A percentile compares a stretch with the other conserved stretches of the same genome.
Evolutionary conservation across 108 stramenopile species (phyloP).

Genomic region (Cyclostephanos tholiformis): DNA sequence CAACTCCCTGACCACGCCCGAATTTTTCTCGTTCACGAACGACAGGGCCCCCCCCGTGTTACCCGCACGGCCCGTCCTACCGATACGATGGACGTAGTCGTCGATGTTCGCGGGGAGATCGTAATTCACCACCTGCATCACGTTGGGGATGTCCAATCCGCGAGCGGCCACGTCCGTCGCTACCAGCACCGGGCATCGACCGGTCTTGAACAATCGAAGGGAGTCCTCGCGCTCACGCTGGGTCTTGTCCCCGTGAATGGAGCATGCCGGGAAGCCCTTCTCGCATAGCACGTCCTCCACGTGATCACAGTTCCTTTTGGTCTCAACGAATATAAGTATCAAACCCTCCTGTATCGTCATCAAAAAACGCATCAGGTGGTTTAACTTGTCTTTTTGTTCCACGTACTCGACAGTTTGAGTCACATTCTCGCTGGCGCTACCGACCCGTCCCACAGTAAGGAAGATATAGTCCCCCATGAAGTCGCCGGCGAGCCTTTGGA

Average conservation of each 20-base stretch:
- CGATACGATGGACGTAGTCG: slow-evolving; percentile 98
- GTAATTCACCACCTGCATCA: slow-evolving; percentile 96
- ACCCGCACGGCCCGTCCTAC: slow-evolving; percentile 98
- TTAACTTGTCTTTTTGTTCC: slow-evolving; percentile 90
- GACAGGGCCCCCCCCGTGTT: slow-evolving; percentile 93
- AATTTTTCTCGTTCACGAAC: slow-evolving; percentile 92
- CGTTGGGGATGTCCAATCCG: slow-evolving; percentile 98
- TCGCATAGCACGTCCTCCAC: slow-evolving; percentile 87
- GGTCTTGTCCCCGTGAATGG: slow-evolving; percentile 97
- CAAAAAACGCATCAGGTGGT: slow-evolving; percentile 83
- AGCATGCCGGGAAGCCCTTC: slow-evolving; percentile 90
- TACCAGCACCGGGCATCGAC: slow-evolving; percentile 72
- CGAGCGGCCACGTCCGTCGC: slow-evolving; percentile 98
- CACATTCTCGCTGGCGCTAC: slow-evolving; percentile 75
- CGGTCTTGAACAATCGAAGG: slow-evolving; percentile 84
- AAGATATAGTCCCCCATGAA: slow-evolving; percentile 96
- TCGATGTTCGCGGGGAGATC: slow-evolving; percentile 95
- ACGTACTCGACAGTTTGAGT: slow-evolving; percentile 93
- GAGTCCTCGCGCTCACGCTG: slow-evolving; percentile 95
- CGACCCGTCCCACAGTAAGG: slow-evolving; percentile 91
- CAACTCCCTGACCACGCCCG: slow-evolving; percentile 76
- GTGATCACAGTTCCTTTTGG: slow-evolving; percentile 70
- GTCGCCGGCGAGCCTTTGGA: slow-evolving; percentile 91
- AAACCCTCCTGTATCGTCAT: slow-evolving; percentile 90
- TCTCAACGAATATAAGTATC: slow-evolving; percentile 97